phyloP scores from a whole-genome alignment of 805 yeast species.

The Wickerhamomyces alni region DNA sequence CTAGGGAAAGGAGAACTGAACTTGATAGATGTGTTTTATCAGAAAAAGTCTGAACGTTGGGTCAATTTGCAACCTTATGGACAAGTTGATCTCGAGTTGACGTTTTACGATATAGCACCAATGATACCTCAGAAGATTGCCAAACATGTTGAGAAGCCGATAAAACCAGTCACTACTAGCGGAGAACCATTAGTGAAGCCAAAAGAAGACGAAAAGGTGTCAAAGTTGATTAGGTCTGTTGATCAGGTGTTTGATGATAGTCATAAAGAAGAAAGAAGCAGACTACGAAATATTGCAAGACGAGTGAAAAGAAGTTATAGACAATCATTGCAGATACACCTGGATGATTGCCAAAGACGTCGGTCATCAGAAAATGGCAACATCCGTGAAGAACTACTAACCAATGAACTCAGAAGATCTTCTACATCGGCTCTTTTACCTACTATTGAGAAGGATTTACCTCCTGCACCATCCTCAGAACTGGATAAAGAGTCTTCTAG shows the following conservation, averaged over 20 bases:
- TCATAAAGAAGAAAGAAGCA: slow-evolving; percentile 13
- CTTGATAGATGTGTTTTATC: slow-evolving; percentile 12
- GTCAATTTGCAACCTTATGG: slow-evolving; percentile 10
- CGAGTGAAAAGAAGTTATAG: slow-evolving; percentile 19
- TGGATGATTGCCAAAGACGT: slow-evolving; percentile 1
- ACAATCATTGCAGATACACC: slow-evolving; percentile 5
- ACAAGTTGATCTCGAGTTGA: slow-evolving; percentile 17
- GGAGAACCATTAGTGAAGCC: background rate
- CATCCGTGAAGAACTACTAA: slow-evolving; percentile 2
- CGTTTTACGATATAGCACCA: slow-evolving; percentile 20
- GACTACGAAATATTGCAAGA: slow-evolving; percentile 12
- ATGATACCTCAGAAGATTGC: slow-evolving; percentile 13
- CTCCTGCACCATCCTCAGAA: too few species aligned
- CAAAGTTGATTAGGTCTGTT: slow-evolving; percentile 13
- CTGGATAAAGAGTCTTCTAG: too few species aligned
- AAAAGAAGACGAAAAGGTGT: too few species aligned
- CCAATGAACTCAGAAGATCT: background rate
- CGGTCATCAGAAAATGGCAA: slow-evolving; percentile 3
- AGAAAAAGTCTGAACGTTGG: slow-evolving; percentile 10
- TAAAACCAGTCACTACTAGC: background rate
- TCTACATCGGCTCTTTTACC: too few species aligned
- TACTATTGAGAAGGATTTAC: background rate
- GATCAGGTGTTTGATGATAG: slow-evolving; percentile 21
- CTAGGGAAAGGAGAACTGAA: slow-evolving; percentile 13
- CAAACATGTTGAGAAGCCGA: background rate